Evolutionary conservation across 2,329 filamentous ascomycete genomes (phyloP), one percentile per base, ranked within the genome.

Genomic region (Beauveria scarabaeidicola): DNA sequence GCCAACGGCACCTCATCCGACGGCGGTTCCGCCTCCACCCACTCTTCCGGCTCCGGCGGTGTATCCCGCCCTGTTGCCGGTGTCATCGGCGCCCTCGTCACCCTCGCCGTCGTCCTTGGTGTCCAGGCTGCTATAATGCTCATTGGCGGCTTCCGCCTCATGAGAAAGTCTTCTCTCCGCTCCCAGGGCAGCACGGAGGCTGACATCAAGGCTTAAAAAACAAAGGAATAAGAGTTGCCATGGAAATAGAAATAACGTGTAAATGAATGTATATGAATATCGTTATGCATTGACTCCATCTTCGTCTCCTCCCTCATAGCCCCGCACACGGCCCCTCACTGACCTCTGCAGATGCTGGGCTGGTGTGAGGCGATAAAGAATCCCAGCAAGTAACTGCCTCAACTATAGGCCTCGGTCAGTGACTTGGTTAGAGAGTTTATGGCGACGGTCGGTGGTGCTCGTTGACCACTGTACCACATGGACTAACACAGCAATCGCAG

Each of bases 21-120:
- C 25, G 67, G 68, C n/a, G 61, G 64, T 19, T 63, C 63, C 50
- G 53, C 61, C 19, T 61, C 68, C 23, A 64, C 66, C 6, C 48
- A 51, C n/a, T 62, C 61, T 23, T 61, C 63, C 41, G 63, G 66
- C 21, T 70, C 73, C 6, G 46, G 52, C 43, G 80, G 81, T 9
- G 77, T 95, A 29, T 88, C 86, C 54, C 83, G 79, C 41, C 80
- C 83, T 6, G 84, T 92, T n/a, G 90, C 89, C 0, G 90, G 91
- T 55, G 90, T 93, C 5, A 91, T 95, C 54, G 86, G 90, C 48
- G 89, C 91, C 47, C 72, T 91, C 64, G 77, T 89, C 41, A 81
- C 81, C 0, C 71, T 84, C 5, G 74, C 75, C 10, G 77, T 81
- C 11, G 73, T 83, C 17, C 70, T 81, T 44, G 75, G 72, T 15